These are phyloP conservation scores for Gossypium anomalum DNA, from an alignment of 345 rosid genomes.

Conservation along the genomic window DNA sequence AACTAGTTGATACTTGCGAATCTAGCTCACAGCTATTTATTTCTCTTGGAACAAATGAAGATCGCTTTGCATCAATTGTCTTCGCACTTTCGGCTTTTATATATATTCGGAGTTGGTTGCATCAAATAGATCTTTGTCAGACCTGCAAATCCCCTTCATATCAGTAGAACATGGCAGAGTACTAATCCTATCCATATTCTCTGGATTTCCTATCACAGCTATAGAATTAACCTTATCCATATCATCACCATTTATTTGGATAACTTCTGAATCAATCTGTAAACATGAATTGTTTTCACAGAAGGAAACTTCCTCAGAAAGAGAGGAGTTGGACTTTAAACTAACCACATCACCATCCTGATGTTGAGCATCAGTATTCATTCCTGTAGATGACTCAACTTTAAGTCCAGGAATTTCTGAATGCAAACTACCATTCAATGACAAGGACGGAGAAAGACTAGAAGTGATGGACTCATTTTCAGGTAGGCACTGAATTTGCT, in stretches of 20 bases:
- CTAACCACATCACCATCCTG: slow-evolving; percentile 18
- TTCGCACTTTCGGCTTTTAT: neutral
- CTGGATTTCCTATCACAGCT: slow-evolving; percentile 13
- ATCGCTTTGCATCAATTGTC: neutral
- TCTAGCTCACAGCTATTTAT: slow-evolving; percentile 8
- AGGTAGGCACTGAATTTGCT: slow-evolving; percentile 22
- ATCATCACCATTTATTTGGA: slow-evolving; percentile 6
- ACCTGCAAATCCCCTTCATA: neutral
- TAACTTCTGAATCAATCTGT: slow-evolving; percentile 12
- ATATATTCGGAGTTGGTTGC: slow-evolving; percentile 7
- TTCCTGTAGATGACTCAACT: slow-evolving; percentile 22
- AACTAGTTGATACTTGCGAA: neutral
- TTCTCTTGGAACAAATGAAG: neutral
- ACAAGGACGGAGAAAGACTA: slow-evolving; percentile 14
- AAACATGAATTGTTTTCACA: slow-evolving; percentile 6
- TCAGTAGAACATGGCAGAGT: slow-evolving; percentile 9
- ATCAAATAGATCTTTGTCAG: slow-evolving; percentile 2
- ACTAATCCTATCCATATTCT: slow-evolving; percentile 1
- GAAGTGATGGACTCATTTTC: slow-evolving; percentile 10
- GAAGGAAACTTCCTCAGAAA: slow-evolving; percentile 15
- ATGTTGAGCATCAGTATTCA: slow-evolving; percentile 18
- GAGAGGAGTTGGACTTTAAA: slow-evolving; percentile 20
- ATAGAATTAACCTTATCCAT: neutral
- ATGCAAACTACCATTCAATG: slow-evolving; percentile 20
- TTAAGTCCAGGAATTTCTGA: slow-evolving; percentile 26